A percentile compares a stretch with the other conserved stretches of the same genome.
Evolutionary conservation across 129 eudicot species (phyloP).

Genomic region (Flaveria robusta): DNA sequence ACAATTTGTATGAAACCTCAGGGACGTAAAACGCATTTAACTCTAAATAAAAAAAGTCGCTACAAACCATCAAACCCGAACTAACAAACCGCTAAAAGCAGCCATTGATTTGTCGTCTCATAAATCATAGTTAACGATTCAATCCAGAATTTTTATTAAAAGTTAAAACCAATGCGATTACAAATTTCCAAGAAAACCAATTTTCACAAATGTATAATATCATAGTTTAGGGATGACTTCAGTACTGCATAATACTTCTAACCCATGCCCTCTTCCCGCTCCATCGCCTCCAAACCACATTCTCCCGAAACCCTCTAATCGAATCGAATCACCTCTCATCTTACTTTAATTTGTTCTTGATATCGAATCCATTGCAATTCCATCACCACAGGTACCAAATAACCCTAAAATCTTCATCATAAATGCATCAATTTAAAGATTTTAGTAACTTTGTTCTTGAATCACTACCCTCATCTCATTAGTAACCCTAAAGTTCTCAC

Average conservation of each 20-base stretch:
- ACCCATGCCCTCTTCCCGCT: constrained; percentile 33
- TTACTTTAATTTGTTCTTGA: not conserved
- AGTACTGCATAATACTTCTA: not conserved
- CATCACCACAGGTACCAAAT: not conserved
- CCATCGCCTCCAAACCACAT: constrained; percentile 31
- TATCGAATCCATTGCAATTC: not conserved
- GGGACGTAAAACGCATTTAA: too few relatives aligned
- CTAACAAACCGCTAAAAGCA: too few relatives aligned
- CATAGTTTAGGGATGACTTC: not conserved
- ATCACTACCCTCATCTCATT: not conserved
- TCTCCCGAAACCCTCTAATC: constrained; percentile 1
- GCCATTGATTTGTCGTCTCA: too few relatives aligned
- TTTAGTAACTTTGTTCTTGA: not conserved
- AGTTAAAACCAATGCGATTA: too few relatives aligned
- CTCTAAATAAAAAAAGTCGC: too few relatives aligned
- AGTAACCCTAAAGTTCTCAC: constrained; percentile 20
- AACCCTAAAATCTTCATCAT: constrained; percentile 9
- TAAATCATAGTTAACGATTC: too few relatives aligned
- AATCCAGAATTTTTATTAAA: too few relatives aligned
- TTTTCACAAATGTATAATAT: too few relatives aligned
- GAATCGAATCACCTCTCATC: not conserved
- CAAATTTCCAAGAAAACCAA: too few relatives aligned
- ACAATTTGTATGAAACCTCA: too few relatives aligned
- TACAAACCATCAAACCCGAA: too few relatives aligned
- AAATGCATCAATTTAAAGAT: not conserved